Conservation (phyloP, 2,329 filamentous ascomycete species). For the Alternaria conjuncta region DNA sequence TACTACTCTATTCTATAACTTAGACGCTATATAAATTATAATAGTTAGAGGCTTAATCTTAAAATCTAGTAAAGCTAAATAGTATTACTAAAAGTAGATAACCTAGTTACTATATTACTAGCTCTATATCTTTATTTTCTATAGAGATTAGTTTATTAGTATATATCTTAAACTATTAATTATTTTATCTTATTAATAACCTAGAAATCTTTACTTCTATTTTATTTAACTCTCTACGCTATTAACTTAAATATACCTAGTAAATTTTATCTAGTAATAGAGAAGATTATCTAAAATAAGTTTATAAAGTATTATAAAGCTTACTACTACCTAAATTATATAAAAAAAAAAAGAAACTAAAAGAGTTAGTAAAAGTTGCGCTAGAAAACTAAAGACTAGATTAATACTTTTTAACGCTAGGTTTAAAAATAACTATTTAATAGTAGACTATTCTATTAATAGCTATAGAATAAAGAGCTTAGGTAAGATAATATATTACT, state of each 20-base stretch:
- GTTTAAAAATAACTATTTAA: constrained; percentile 5
- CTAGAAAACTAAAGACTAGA: constrained; percentile 10
- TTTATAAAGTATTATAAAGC: constrained; percentile 1
- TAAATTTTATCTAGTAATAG: background rate
- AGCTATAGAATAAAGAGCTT: constrained; percentile 12
- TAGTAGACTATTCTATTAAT: constrained; percentile 4
- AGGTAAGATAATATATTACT: constrained; percentile 2
- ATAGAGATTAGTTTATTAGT: background rate
- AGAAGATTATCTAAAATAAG: background rate
- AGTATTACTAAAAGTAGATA: background rate
- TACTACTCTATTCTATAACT: background rate
- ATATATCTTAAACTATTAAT: background rate
- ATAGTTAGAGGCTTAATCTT: background rate
- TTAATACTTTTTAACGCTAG: constrained; percentile 9
- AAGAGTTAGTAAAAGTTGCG: constrained; percentile 9
- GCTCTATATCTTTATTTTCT: background rate
- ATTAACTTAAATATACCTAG: background rate
- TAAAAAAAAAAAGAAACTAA: constrained; percentile 7
- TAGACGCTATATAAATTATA: background rate
- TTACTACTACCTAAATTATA: background rate
- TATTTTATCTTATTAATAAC: background rate
- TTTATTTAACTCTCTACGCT: background rate
- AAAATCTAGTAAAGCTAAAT: background rate
- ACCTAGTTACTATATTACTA: background rate
- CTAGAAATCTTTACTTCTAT: background rate